These are phyloP conservation scores for Hippophae gyantsensis DNA, from an alignment of 306 rosid genomes.

Conservation along the genomic window DNA sequence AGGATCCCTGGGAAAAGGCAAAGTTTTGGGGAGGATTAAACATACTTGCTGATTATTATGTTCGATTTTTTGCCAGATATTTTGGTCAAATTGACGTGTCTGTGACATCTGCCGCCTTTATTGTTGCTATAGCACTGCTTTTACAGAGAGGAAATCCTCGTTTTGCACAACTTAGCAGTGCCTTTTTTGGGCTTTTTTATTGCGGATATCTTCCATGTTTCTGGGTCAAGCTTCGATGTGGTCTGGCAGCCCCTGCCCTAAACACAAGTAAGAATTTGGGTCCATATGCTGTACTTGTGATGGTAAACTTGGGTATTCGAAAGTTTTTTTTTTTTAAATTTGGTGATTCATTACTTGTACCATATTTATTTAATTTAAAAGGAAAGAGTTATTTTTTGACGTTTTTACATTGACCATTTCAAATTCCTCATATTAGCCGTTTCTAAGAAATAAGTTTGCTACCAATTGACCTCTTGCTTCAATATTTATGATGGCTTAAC, in stretches of 20 bases:
- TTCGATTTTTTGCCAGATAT: slow-evolving; percentile 48
- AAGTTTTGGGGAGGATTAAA: slow-evolving; percentile 11
- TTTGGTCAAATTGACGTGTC: slow-evolving; percentile 84
- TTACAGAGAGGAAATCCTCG: slow-evolving; percentile 91
- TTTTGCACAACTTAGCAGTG: slow-evolving; percentile 89
- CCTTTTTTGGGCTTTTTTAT: slow-evolving; percentile 86
- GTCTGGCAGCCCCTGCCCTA: slow-evolving; percentile 80
- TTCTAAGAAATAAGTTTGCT: too few relatives aligned
- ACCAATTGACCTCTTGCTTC: too few relatives aligned
- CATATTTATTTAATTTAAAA: neutral
- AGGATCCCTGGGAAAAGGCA: neutral
- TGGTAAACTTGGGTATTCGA: neutral
- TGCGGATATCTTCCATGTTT: slow-evolving; percentile 97
- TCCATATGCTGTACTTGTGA: neutral
- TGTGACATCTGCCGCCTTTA: slow-evolving; percentile 87
- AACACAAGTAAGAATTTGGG: slow-evolving; percentile 49
- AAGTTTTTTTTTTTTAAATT: too few relatives aligned
- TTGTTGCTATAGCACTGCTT: slow-evolving; percentile 70
- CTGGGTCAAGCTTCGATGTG: slow-evolving; percentile 99
- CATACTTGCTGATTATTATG: slow-evolving; percentile 28
- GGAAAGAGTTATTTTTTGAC: too few relatives aligned
- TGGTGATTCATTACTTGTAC: neutral
- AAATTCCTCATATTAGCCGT: too few relatives aligned
- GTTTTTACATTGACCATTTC: too few relatives aligned
- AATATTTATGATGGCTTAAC: too few relatives aligned